Base-by-base conservation (phyloP, 2,329 filamentous ascomycete genomes). In the Penicillium sp. region DNA sequence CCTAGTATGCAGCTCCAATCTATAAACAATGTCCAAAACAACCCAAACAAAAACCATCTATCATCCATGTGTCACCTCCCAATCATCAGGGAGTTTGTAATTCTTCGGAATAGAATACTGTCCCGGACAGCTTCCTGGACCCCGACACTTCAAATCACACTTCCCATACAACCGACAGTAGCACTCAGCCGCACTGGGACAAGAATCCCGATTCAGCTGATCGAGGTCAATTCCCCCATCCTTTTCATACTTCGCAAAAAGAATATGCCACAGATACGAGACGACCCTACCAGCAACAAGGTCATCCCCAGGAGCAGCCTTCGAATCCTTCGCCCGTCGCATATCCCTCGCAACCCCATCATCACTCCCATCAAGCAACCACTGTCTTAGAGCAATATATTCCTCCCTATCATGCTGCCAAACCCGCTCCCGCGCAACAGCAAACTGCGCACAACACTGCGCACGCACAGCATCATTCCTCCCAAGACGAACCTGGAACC, bases 371-470 rank as follows among this genome's bases (percentile, higher is more conserved):
- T 77, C 75, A 7, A 77, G 63, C 29, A 82, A 62, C 79, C 79
- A 82, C 53, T 79, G 74, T 31, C 79, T 68, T 44, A 81, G 64
- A 19, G 77, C 77, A 12, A 77, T 58, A 57, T 80, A 80, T 55
- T 80, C 76, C 10, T 75, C 74, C 1, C 71, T 67, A 0, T 71
- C 70, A 61, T 80, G 76, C 50, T 74, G 72, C 63, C 70, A 74
- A 14, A 81, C 72, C 14, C 71, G 68, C 11, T 75, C 69, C 4
- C 75, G 65, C 3, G 74, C 69, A 18, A 80, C 77, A 11, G 75
- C 77, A 59, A 81, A 82, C 53, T 80, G 80, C 10, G 78, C 79
- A 64, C 78, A 81, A 59, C 79, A 82, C 62, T 79, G 73, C 36
- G 73, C 66, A 47, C 74, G 59, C 53, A 78, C 30, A 49, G 74